A percentile compares a stretch with the other conserved stretches of the same genome.
These are phyloP conservation scores for Candida tammaniensis DNA, from an alignment of 805 yeast species.

Conservation along the genomic window DNA sequence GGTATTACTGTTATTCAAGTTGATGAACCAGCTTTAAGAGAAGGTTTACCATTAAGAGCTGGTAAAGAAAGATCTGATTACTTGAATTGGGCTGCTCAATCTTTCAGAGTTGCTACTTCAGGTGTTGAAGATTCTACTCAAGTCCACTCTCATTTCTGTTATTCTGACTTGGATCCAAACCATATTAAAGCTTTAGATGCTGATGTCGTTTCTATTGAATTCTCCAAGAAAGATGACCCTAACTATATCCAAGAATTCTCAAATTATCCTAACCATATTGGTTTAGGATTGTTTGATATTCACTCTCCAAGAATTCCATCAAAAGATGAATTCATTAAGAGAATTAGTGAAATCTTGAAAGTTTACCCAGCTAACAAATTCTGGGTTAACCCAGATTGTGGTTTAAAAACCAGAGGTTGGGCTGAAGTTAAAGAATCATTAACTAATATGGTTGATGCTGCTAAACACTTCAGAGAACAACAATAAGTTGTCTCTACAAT, in stretches of 20 bases:
- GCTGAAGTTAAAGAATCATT: constrained; percentile 92
- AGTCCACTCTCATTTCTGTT: constrained; percentile 99
- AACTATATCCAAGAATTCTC: constrained; percentile 97
- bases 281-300: constrained; percentile 97
- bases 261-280: constrained; percentile 99
- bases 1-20: constrained; percentile 98
- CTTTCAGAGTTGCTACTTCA: constrained; percentile 98
- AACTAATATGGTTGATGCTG: constrained; percentile 99
- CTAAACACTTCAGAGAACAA: constrained; percentile 75
- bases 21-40: constrained; percentile 99
- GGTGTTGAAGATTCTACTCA: constrained; percentile 95
- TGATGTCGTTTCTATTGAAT: constrained; percentile 98
- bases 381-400: constrained; percentile 99
- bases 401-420: constrained; percentile 99
- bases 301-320: constrained; percentile 99
- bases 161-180: constrained; percentile 99
- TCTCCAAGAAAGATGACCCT: constrained; percentile 99
- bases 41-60: constrained; percentile 98
- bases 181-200: constrained; percentile 99
- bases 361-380: constrained; percentile 97
- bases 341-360: constrained; percentile 92
- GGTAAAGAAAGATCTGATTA: constrained; percentile 96
- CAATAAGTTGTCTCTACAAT: constrained; percentile 26
- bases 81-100: constrained; percentile 98
- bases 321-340: constrained; percentile 89